A percentile compares a stretch with the other conserved stretches of the same genome.
Conservation (phyloP, 495 filamentous ascomycete genomes). For the Aspergillus diversus region DNA sequence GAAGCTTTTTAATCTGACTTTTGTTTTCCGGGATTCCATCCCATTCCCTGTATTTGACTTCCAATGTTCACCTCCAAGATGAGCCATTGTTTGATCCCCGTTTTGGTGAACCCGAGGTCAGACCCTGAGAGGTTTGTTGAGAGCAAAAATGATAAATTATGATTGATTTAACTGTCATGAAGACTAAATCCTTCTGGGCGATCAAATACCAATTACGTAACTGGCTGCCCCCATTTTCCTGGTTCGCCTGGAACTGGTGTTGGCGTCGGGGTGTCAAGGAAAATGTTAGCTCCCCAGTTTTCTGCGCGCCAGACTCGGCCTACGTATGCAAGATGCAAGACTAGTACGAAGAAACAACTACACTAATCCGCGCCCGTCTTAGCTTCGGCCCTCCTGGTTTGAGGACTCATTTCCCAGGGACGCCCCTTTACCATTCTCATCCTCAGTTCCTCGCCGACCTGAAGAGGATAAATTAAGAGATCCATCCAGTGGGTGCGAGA, state of each 20-base stretch:
- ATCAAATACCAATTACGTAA: constrained; percentile 16
- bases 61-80: no score
- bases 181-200: constrained; percentile 14
- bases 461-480: constrained; percentile 2
- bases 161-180: not conserved
- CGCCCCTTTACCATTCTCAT: no score
- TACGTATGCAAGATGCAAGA: constrained; percentile 17
- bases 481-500: not conserved
- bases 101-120: not conserved
- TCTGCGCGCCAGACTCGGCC: not conserved
- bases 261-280: not conserved
- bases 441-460: not conserved
- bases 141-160: no score
- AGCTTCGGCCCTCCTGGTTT: no score
- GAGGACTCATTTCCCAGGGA: no score
- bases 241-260: not conserved
- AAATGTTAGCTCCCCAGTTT: not conserved
- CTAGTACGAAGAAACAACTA: not conserved
- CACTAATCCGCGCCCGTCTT: no score
- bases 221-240: not conserved
- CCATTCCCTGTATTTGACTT: no score
- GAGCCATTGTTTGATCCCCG: no score
- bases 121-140: constrained; percentile 3
- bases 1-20: no score
- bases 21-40: no score